phyloP scores from a whole-genome alignment of 192 early-diverging fungal species.

The Gaertneriomyces semiglobifer region DNA sequence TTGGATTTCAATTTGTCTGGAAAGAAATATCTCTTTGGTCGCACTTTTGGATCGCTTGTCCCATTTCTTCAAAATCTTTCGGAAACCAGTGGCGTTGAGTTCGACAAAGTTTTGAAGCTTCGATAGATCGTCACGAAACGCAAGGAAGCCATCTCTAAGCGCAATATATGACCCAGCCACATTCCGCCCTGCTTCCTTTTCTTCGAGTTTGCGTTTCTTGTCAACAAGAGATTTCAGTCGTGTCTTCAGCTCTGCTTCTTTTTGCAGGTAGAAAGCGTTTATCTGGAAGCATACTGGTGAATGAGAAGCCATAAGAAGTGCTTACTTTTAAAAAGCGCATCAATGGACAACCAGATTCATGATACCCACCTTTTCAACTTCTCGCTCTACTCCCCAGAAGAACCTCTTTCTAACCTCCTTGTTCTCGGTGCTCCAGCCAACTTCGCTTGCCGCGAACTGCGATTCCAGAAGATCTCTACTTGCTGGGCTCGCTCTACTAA shows the following conservation, averaged over 20 bases:
- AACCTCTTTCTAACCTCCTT: slow-evolving; percentile 91
- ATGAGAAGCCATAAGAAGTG: not conserved
- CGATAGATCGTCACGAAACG: slow-evolving; percentile 89
- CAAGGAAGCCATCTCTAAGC: slow-evolving; percentile 83
- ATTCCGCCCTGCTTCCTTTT: slow-evolving; percentile 31
- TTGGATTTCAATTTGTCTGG: slow-evolving; percentile 95
- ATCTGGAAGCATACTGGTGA: slow-evolving; percentile 51
- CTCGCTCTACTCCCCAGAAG: slow-evolving; percentile 96
- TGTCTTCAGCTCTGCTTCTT: slow-evolving; percentile 89
- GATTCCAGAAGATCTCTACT: not conserved
- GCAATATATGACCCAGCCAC: slow-evolving; percentile 61
- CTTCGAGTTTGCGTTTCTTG: slow-evolving; percentile 32
- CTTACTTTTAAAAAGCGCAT: not conserved
- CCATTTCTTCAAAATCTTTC: slow-evolving; percentile 99
- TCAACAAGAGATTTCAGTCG: slow-evolving; percentile 70
- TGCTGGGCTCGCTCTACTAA: not conserved
- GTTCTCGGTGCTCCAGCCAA: slow-evolving; percentile 35
- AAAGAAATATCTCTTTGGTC: slow-evolving; percentile 96
- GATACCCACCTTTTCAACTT: slow-evolving; percentile 78
- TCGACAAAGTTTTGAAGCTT: slow-evolving; percentile 99
- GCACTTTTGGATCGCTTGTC: slow-evolving; percentile 97
- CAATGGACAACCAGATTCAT: slow-evolving; percentile 1
- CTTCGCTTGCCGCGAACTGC: slow-evolving; percentile 10
- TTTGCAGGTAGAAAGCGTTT: slow-evolving; percentile 94
- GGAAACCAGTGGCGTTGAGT: slow-evolving; percentile 92